A percentile compares a stretch with the other conserved stretches of the same genome.
Evolutionary conservation across 495 filamentous ascomycete genomes (phyloP).

Genomic region (Penicillium flavigenum): DNA sequence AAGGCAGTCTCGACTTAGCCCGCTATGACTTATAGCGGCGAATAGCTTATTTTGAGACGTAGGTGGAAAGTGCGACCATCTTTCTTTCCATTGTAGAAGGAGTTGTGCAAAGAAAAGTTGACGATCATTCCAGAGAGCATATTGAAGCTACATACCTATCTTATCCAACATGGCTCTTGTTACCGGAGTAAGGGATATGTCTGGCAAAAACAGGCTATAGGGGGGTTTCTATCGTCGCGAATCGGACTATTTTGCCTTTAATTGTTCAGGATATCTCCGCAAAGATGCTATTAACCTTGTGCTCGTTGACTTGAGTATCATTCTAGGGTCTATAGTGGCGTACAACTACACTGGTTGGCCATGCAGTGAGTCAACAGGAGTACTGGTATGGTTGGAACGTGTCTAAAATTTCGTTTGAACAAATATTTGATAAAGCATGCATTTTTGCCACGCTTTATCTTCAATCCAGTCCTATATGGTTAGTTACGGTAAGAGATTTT

Average conservation of each 20-base stretch:
- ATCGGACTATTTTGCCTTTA: neutral
- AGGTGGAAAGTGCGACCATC: neutral
- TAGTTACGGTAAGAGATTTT: neutral
- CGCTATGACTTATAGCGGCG: neutral
- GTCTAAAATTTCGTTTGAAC: neutral
- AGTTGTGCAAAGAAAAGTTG: neutral
- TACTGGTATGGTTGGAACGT: neutral
- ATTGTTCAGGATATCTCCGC: neutral
- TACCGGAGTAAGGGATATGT: conserved; percentile 18
- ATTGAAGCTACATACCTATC: too few relatives aligned
- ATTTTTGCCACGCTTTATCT: neutral
- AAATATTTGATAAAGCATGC: neutral
- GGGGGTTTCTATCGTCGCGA: neutral
- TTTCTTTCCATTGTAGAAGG: neutral
- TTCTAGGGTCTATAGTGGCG: neutral
- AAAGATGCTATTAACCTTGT: too few relatives aligned
- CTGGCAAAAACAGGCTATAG: neutral
- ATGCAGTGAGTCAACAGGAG: neutral
- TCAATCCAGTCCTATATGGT: neutral
- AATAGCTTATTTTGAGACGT: conserved; percentile 2
- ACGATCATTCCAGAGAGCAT: neutral
- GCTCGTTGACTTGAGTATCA: neutral
- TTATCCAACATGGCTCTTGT: too few relatives aligned
- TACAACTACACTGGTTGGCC: too few relatives aligned
- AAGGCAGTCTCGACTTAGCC: neutral